Evolutionary conservation across 495 filamentous ascomycete genomes (phyloP).

Genomic region (Neurospora discreta): DNA sequence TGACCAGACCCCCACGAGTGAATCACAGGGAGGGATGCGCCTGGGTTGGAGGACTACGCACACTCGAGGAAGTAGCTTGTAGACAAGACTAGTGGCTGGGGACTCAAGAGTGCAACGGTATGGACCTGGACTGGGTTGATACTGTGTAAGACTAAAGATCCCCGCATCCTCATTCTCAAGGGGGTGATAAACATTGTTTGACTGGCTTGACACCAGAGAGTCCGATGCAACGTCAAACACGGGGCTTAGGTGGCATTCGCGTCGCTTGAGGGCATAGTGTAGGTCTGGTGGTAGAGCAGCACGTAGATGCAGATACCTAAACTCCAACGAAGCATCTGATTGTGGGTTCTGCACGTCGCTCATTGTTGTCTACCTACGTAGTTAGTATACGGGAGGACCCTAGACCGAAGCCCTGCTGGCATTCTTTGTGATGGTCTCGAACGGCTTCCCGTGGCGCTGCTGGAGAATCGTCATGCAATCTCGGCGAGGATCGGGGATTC

Average conservation of each 20-base stretch:
- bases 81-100: background rate
- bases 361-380: too few species aligned
- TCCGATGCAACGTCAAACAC: background rate
- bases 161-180: background rate
- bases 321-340: background rate
- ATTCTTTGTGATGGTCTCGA: background rate
- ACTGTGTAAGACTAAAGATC: background rate
- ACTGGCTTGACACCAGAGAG: background rate
- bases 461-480: background rate
- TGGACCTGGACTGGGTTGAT: background rate
- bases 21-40: background rate
- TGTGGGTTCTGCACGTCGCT: background rate
- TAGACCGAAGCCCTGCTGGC: background rate
- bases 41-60: background rate
- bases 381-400: background rate
- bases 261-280: background rate
- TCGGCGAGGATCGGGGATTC: background rate
- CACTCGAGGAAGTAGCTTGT: background rate
- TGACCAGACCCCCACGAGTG: background rate
- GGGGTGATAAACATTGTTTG: background rate
- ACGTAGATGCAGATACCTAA: background rate
- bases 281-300: background rate
- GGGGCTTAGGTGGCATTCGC: background rate
- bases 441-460: background rate
- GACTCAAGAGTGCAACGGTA: background rate